Conservation (phyloP, 2,329 filamentous ascomycete genomes). For the Neopestalotiopsis sp. region DNA sequence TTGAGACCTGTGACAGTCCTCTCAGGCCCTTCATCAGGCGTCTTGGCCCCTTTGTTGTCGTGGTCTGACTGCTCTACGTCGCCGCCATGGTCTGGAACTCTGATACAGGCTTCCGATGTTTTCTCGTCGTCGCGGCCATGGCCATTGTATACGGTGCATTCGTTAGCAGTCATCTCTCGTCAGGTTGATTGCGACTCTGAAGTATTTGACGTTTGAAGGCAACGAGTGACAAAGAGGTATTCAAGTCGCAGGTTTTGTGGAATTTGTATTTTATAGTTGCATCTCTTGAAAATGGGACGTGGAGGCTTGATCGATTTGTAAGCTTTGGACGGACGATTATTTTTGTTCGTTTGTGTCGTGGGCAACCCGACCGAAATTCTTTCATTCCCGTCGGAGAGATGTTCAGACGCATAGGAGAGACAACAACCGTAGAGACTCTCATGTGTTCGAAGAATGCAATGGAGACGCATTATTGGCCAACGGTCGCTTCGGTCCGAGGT, state of each 20-base stretch:
- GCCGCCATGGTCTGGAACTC: not conserved
- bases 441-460: not conserved
- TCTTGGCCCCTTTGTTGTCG: not conserved
- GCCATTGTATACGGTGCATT: not conserved
- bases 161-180: not conserved
- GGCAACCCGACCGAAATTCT: not conserved
- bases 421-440: not conserved
- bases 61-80: constrained; percentile 6
- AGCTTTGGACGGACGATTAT: no score
- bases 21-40: constrained; percentile 7
- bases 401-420: not conserved
- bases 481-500: constrained; percentile 15
- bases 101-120: not conserved
- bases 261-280: not conserved
- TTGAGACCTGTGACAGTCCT: constrained; percentile 8
- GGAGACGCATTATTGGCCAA: not conserved
- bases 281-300: no score
- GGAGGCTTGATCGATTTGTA: no score
- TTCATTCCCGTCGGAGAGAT: not conserved
- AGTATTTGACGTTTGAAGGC: not conserved
- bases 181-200: not conserved
- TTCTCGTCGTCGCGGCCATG: not conserved
- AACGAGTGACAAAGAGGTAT: not conserved
- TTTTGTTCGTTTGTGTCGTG: not conserved
- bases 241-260: not conserved